A percentile compares a stretch with the other conserved stretches of the same genome.
phyloP scores from a whole-genome alignment of 1,139 yeast species.

The Dujonia santamariae region DNA sequence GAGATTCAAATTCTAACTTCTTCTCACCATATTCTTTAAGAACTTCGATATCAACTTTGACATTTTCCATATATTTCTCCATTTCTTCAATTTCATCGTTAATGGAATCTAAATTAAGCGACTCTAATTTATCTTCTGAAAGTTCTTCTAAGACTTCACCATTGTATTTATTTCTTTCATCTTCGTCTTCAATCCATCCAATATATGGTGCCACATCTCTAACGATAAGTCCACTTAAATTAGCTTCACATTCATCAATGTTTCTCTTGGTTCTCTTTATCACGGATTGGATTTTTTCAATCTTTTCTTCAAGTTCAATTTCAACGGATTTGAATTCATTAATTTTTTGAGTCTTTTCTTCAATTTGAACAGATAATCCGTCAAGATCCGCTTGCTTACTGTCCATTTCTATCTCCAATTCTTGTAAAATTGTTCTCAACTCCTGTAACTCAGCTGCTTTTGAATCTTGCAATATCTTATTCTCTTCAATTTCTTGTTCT shows the following conservation, averaged over 20 bases:
- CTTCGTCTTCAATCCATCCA: constrained; percentile 45
- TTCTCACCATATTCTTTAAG: constrained; percentile 75
- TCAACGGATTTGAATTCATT: constrained; percentile 66
- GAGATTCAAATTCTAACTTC: constrained; percentile 56
- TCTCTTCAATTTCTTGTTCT: constrained; percentile 26
- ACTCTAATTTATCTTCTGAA: constrained; percentile 51
- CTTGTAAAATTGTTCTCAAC: constrained; percentile 24
- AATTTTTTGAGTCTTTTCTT: constrained; percentile 50
- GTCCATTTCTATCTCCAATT: constrained; percentile 26
- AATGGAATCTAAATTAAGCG: constrained; percentile 48
- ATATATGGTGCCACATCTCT: constrained; percentile 54
- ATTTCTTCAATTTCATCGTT: constrained; percentile 52
- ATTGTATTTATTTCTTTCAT: constrained; percentile 31
- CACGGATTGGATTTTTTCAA: constrained; percentile 53
- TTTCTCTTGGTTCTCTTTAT: constrained; percentile 41
- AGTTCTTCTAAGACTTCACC: constrained; percentile 39
- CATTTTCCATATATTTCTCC: constrained; percentile 55
- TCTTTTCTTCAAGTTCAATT: constrained; percentile 61
- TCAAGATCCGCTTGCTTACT: constrained; percentile 35
- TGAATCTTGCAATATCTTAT: constrained; percentile 29
- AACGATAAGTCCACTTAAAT: constrained; percentile 38
- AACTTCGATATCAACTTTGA: constrained; percentile 69
- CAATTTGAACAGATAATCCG: constrained; percentile 42
- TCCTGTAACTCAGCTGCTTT: constrained; percentile 32
- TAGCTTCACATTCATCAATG: constrained; percentile 33